Base-by-base conservation (phyloP, 192 early-diverging fungal genomes). In the Chytriomyces hyalinus region DNA sequence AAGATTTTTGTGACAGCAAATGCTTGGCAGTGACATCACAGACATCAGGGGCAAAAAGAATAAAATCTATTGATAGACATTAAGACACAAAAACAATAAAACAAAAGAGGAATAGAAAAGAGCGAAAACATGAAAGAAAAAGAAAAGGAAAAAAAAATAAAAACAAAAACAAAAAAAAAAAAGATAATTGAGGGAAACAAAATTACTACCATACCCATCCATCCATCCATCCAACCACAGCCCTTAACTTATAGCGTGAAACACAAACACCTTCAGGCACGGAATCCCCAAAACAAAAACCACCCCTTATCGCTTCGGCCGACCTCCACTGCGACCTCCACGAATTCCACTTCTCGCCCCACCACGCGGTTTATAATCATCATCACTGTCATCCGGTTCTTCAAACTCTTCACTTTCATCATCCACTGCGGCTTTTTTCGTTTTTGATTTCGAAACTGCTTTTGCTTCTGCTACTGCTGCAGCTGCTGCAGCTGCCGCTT, bases 371-470 rank as follows among this genome's bases (percentile, higher is more conserved):
- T 26, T 17, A 28, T 26, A 65, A 65, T 67, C 66, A n/a, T 67
- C 66, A 48, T 67, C 66, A 13, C 43, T 47, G 4, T 47, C 66
- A 15, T 47, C 66, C 66, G 11, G 43, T 20, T 67, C 44, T 9
- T 45, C 22, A 11, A 45, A 28, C 11, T 67, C 20, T 11, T 67
- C 66, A 67, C 66, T 67, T 46, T 67, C 66, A 46, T 46, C 66
- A 8, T 28, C 6, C 44, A 46, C 0, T 15, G 4, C 66, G 47
- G 8, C 63, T 13, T 26, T 28, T 13, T n/a, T 28, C 57, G 3
- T 20, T 59, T 59, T 59, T 59, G 57, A 0, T 59, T 59, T n/a
- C 20, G 20, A 8, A 3, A n/a, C 28, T 67, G 20, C 5, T 28
- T 20, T 67, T 9, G 17, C 44, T 47, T 28, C 43, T 7, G 24